A percentile compares a stretch with the other conserved stretches of the same genome.
Evolutionary conservation across 2,329 filamentous ascomycete genomes (phyloP).

Genomic region (Eurotiales sp.): DNA sequence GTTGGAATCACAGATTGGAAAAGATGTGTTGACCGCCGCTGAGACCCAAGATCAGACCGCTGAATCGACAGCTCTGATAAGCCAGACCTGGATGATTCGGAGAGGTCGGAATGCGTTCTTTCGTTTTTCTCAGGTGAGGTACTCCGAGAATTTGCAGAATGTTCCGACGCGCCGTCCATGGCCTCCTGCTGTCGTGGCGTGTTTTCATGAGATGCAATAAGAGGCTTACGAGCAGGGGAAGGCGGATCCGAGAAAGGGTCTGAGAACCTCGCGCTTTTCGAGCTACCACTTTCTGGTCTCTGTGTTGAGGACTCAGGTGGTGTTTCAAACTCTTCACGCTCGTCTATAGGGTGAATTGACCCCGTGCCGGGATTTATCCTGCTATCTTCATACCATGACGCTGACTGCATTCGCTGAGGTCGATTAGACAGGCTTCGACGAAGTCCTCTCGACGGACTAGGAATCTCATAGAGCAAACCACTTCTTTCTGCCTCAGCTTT

Average conservation of each 20-base stretch:
- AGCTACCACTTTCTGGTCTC: conserved; percentile 17
- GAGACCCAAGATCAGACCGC: conserved; percentile 24
- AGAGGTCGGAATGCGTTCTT: conserved; percentile 54
- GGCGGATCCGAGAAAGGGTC: conserved; percentile 28
- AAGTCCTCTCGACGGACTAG: conserved; percentile 37
- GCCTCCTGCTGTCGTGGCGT: conserved; percentile 3
- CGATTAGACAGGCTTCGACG: conserved; percentile 37
- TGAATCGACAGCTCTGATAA: conserved; percentile 28
- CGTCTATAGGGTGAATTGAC: conserved; percentile 61
- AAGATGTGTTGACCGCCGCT: conserved; percentile 32
- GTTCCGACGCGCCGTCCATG: conserved; percentile 13
- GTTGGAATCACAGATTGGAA: conserved; percentile 19
- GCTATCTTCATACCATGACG: conserved; percentile 47
- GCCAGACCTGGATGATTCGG: conserved; percentile 49
- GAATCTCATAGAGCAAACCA: conserved; percentile 38
- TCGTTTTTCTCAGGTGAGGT: conserved; percentile 51
- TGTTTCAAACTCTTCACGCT: conserved; percentile 57
- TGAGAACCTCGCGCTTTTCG: conserved; percentile 17
- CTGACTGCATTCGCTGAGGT: conserved; percentile 27
- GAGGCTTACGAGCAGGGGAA: conserved; percentile 12
- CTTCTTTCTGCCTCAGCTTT: conserved; percentile 38
- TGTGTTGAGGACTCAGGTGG: conserved; percentile 11
- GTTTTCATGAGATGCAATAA: conserved; percentile 17
- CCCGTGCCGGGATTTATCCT: conserved; percentile 48
- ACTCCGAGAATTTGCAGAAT: conserved; percentile 28